Base-by-base conservation (phyloP, 2,329 filamentous ascomycete genomes). In the Cordyceps militaris region DNA sequence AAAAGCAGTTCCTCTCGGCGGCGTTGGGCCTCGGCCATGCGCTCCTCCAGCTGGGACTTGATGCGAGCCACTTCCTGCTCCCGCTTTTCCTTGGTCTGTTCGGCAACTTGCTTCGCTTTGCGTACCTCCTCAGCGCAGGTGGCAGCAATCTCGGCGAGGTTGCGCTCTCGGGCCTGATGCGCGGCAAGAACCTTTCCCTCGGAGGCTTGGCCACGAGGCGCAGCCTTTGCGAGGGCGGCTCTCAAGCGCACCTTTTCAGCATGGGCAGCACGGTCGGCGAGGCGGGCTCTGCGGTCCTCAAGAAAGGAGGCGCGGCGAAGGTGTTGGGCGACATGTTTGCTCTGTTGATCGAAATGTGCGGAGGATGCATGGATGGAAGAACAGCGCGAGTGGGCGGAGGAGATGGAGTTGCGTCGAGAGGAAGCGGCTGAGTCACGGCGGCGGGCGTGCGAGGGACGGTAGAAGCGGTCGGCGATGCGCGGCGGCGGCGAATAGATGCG, bases 71-170 rank as follows among this genome's bases (percentile, higher is more conserved):
- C 81, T 62, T 92, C 87, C 58, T 86, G 85, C 67, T 91, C 86
- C 62, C 89, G 84, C 69, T 87, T 87, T 73, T 89, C 87, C 71
- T 90, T 91, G 76, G 89, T 91, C 59, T 82, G 85, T 69, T 91
- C 88, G 14, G 89, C 89, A n/a, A 92, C 80, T 52, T 88, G 86
- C 76, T 93, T 93, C 54, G 89, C 89, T 62, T 88, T 81, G 67
- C 88, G 85, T 16, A 94, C 89, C 69, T 94, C 89, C 70, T 91
- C 89, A 21, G 89, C 89, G 67, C 89, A 93, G 60, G 84, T 81
- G 50, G 89, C 87, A 4, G 89, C 88, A 44, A 93, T 91, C 69
- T 92, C 89, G 9, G 88, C 89, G 19, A 94, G 73, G 64, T 92
- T 90, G 64, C 87, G 87, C 73, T 93, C 88, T 59, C 90, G 81